Conservation (phyloP, 2,329 filamentous ascomycete species). For the Phyllosticta ampelicida region DNA sequence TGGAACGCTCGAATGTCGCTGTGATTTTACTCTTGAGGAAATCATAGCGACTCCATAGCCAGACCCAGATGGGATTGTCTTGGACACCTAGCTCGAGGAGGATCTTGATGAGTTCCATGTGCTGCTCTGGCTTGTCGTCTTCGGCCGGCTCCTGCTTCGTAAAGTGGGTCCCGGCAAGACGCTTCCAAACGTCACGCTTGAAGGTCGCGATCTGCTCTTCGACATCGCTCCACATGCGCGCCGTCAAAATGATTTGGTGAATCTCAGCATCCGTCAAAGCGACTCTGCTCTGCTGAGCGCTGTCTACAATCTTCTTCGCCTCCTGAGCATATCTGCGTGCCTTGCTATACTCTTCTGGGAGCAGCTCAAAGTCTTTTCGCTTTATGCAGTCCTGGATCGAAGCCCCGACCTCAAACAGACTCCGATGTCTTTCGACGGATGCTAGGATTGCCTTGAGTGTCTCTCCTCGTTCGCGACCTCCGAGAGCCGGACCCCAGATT, state of each 20-base stretch:
- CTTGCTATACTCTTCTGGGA: constrained; percentile 76
- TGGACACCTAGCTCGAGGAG: constrained; percentile 90
- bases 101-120: constrained; percentile 83
- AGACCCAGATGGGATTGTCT: constrained; percentile 93
- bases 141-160: constrained; percentile 37
- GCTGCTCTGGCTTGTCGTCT: constrained; percentile 56
- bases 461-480: constrained; percentile 83
- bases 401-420: constrained; percentile 70
- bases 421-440: constrained; percentile 67
- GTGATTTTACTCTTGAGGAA: constrained; percentile 79
- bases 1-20: constrained; percentile 69
- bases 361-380: constrained; percentile 75
- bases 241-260: constrained; percentile 77
- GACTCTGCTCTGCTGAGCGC: constrained; percentile 37
- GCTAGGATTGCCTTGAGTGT: constrained; percentile 67
- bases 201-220: constrained; percentile 76
- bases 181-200: constrained; percentile 83
- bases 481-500: constrained; percentile 89
- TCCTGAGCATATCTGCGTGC: constrained; percentile 76
- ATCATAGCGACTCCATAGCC: constrained; percentile 83
- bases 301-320: constrained; percentile 56
- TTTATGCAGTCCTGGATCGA: constrained; percentile 75
- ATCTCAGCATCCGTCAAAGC: constrained; percentile 67
- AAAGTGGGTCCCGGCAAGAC: constrained; percentile 57
- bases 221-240: constrained; percentile 90